Evolutionary conservation across 2,329 filamentous ascomycete species (phyloP).

Genomic region (Aspergillus transmontanensis): DNA sequence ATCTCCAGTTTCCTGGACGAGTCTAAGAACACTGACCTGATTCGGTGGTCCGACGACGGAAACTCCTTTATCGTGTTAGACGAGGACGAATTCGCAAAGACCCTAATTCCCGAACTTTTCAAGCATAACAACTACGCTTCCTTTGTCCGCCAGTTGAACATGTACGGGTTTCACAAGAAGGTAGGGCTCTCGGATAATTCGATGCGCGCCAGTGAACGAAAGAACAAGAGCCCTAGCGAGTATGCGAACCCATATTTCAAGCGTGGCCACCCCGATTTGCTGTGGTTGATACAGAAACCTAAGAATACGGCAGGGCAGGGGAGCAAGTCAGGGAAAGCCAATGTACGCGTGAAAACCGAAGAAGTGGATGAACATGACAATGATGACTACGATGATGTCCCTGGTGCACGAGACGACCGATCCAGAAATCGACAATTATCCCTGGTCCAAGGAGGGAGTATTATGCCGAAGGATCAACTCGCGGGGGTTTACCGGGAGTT

Average conservation of each 20-base stretch:
- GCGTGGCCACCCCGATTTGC: conserved; percentile 83
- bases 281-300: conserved; percentile 96
- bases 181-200: conserved; percentile 94
- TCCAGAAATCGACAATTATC: conserved; percentile 47
- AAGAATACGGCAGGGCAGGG: conserved; percentile 66
- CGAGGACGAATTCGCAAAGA: conserved; percentile 84
- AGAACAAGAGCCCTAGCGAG: conserved; percentile 97
- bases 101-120: conserved; percentile 73
- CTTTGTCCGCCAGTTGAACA: conserved; percentile 71
- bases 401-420: conserved; percentile 37
- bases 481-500: conserved; percentile 77
- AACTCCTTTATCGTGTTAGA: conserved; percentile 96
- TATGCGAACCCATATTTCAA: conserved; percentile 98
- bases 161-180: conserved; percentile 69
- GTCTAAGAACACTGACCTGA: conserved; percentile 88
- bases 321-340: conserved; percentile 53
- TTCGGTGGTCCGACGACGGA: conserved; percentile 94
- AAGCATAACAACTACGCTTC: conserved; percentile 81
- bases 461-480: conserved; percentile 72
- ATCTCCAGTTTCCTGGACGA: conserved; percentile 81
- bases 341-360: conserved; percentile 50
- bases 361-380: conserved; percentile 67
- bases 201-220: conserved; percentile 94
- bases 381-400: conserved; percentile 56
- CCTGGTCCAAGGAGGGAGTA: conserved; percentile 36